A percentile compares a stretch with the other conserved stretches of the same genome.
phyloP scores from a whole-genome alignment of 768 basidiomycete genomes.

The Pluteus cervinus region DNA sequence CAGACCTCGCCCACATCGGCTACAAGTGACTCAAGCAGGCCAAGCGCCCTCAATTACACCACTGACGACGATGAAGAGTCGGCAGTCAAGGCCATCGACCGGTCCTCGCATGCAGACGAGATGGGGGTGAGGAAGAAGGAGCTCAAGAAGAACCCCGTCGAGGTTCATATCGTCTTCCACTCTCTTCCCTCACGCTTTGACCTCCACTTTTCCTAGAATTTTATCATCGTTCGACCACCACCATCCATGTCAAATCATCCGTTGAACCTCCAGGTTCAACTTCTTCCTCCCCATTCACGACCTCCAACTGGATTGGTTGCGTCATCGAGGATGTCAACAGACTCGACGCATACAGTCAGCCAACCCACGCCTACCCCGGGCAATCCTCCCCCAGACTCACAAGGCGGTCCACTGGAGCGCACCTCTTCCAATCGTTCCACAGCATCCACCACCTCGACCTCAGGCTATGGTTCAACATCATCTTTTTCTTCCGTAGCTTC shows the following conservation, averaged over 20 bases:
- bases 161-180: constrained; percentile 2
- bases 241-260: constrained; percentile 82
- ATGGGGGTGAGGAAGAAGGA: too few species aligned
- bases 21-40: too few species aligned
- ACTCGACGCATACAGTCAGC: constrained; percentile 27
- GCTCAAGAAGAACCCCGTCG: background rate
- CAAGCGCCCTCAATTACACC: background rate
- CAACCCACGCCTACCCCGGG: constrained; percentile 32
- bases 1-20: too few species aligned
- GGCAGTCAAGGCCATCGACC: background rate
- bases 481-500: constrained; percentile 30
- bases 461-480: constrained; percentile 30
- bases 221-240: constrained; percentile 89
- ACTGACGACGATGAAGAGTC: constrained; percentile 2
- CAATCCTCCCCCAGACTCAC: constrained; percentile 17
- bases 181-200: constrained; percentile 3
- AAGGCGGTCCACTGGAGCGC: constrained; percentile 28
- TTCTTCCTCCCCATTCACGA: constrained; percentile 65
- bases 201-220: constrained; percentile 46
- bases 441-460: constrained; percentile 34
- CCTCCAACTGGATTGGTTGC: constrained; percentile 29
- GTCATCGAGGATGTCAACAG: constrained; percentile 23
- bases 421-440: constrained; percentile 58
- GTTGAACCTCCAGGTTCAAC: constrained; percentile 86
- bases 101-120: too few species aligned